phyloP scores from a whole-genome alignment of 148 eudicot species.

The Drosera capensis region DNA sequence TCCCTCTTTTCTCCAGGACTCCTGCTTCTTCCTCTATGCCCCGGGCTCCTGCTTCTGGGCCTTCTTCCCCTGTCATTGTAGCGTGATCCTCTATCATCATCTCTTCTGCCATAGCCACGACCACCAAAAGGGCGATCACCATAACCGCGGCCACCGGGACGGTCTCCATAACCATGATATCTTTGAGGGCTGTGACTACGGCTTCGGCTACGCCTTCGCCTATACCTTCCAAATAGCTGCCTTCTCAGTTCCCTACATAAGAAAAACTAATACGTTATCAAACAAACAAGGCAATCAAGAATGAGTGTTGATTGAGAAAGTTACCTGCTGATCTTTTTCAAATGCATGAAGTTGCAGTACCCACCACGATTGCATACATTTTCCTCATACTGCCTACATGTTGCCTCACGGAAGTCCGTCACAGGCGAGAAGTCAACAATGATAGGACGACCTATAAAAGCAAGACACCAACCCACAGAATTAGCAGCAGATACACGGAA shows the following conservation, averaged over 20 bases:
- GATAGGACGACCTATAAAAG: conserved; percentile 55
- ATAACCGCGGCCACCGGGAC: too few relatives aligned
- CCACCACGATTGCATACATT: conserved; percentile 78
- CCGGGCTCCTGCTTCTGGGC: conserved; percentile 82
- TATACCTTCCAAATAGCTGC: conserved; percentile 56
- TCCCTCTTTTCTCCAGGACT: conserved; percentile 71
- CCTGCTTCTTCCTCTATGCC: conserved; percentile 62
- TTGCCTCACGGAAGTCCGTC: conserved; percentile 93
- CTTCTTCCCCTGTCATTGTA: conserved; percentile 54
- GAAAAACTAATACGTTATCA: background rate
- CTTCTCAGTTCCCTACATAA: conserved; percentile 53
- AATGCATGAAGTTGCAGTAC: conserved; percentile 91
- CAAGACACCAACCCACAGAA: background rate
- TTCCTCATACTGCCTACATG: conserved; percentile 89
- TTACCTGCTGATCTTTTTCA: conserved; percentile 86
- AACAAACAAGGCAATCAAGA: background rate
- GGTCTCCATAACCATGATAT: conserved; percentile 52
- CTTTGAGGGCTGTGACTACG: conserved; percentile 52
- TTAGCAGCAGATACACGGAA: background rate
- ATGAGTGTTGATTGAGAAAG: background rate
- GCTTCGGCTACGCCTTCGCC: conserved; percentile 50
- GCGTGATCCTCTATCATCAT: conserved; percentile 49
- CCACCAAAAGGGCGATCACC: conserved; percentile 56
- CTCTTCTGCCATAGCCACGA: conserved; percentile 54
- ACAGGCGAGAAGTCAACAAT: conserved; percentile 96